Conservation (phyloP, 441 rosid genomes). For the Eutrema salsugineum region DNA sequence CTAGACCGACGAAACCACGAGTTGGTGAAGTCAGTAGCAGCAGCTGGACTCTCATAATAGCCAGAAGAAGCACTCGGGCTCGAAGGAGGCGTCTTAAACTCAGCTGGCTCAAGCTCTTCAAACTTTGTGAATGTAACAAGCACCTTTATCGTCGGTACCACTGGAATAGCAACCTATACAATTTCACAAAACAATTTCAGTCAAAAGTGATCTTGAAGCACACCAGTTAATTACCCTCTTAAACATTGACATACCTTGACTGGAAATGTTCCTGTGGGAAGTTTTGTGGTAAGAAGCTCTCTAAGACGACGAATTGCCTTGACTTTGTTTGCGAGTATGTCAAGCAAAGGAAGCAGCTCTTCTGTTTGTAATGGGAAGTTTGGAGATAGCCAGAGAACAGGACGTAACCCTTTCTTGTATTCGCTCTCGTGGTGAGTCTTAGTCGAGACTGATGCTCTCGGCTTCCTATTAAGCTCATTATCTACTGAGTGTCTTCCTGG, state of each 20-base stretch:
- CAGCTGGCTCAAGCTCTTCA: slow-evolving; percentile 87
- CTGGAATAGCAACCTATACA: slow-evolving; percentile 91
- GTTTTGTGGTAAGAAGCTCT: slow-evolving; percentile 92
- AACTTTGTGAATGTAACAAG: slow-evolving; percentile 90
- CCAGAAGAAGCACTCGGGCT: slow-evolving; percentile 61
- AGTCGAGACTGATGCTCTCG: slow-evolving; percentile 42
- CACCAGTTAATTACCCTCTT: not conserved
- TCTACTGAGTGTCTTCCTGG: slow-evolving; percentile 92
- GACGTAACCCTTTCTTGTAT: slow-evolving; percentile 91
- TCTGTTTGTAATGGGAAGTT: slow-evolving; percentile 85
- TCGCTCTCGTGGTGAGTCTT: slow-evolving; percentile 73
- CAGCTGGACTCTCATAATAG: slow-evolving; percentile 62
- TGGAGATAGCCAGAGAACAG: slow-evolving; percentile 88
- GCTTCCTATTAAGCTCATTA: slow-evolving; percentile 59
- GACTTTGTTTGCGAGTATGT: slow-evolving; percentile 96
- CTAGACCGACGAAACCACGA: slow-evolving; percentile 92
- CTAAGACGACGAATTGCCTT: slow-evolving; percentile 96
- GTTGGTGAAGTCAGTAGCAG: slow-evolving; percentile 50
- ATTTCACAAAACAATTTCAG: slow-evolving; percentile 5
- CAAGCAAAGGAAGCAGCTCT: slow-evolving; percentile 93
- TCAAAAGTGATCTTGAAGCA: not conserved
- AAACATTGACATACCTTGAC: slow-evolving; percentile 59
- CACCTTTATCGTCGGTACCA: slow-evolving; percentile 92
- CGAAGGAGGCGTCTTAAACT: slow-evolving; percentile 91
- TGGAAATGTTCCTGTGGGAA: slow-evolving; percentile 91